phyloP scores from a whole-genome alignment of 805 yeast genomes.

The Cyberlindnera petersonii region DNA sequence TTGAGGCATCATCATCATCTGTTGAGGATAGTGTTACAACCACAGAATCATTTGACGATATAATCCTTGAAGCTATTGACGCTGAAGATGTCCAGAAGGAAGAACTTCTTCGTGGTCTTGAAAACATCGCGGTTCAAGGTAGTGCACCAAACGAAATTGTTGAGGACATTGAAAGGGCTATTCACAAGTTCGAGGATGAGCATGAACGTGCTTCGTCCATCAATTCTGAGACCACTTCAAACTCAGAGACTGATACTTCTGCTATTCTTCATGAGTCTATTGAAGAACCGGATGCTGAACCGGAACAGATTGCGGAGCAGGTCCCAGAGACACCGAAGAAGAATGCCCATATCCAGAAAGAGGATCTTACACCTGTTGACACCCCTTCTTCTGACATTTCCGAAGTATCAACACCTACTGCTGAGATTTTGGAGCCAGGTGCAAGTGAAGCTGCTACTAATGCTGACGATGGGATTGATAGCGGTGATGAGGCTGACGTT shows the following conservation, averaged over 20 bases:
- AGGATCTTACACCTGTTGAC: conserved; percentile 3
- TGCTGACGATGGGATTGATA: conserved; percentile 5
- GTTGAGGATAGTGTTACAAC: not conserved
- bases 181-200: conserved; percentile 1
- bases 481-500: conserved; percentile 10
- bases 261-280: not conserved
- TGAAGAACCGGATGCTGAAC: conserved; percentile 1
- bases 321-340: conserved; percentile 5
- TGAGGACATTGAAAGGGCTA: conserved; percentile 5
- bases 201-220: not conserved
- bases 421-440: not conserved
- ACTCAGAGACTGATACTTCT: not conserved
- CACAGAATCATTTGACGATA: conserved; percentile 1
- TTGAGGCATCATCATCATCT: not conserved
- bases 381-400: not conserved
- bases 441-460: not conserved
- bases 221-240: not conserved
- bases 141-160: conserved; percentile 7
- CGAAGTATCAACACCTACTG: not conserved
- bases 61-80: not conserved
- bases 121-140: conserved; percentile 1
- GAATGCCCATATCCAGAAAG: not conserved
- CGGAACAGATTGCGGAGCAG: conserved; percentile 6
- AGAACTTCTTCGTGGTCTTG: conserved; percentile 6
- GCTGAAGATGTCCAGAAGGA: conserved; percentile 1